Percentiles rank a stretch among this genome's conserved stretches.
phyloP scores from a whole-genome alignment of 148 eudicot genomes.

The Vaccinium darrowii region DNA sequence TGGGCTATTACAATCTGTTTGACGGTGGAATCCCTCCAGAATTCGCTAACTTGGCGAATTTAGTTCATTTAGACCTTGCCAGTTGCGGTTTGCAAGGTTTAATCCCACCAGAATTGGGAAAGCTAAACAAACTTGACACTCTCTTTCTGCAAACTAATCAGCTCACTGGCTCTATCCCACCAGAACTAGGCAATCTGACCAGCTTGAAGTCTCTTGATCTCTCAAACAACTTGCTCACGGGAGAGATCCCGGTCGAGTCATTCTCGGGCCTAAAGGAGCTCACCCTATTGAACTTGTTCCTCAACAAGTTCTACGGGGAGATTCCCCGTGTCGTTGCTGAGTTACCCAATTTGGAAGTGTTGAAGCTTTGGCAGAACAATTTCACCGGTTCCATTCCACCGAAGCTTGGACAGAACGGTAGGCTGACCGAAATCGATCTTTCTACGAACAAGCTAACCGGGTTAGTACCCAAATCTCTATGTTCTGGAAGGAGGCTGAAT shows the following conservation, averaged over 20 bases:
- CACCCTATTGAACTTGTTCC: slow-evolving; percentile 46
- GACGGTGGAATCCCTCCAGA: slow-evolving; percentile 54
- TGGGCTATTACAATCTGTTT: slow-evolving; percentile 56
- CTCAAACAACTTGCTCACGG: slow-evolving; percentile 40
- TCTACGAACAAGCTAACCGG: slow-evolving; percentile 59
- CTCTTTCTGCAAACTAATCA: slow-evolving; percentile 49
- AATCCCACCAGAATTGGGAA: slow-evolving; percentile 47
- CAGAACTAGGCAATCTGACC: slow-evolving; percentile 33
- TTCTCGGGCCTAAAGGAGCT: slow-evolving; percentile 34
- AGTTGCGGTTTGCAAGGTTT: slow-evolving; percentile 46
- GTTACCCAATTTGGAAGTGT: slow-evolving; percentile 38
- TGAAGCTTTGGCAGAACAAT: slow-evolving; percentile 56
- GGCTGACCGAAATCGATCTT: slow-evolving; percentile 41
- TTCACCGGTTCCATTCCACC: slow-evolving; percentile 53
- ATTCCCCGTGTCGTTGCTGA: slow-evolving; percentile 38
- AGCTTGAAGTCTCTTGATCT: slow-evolving; percentile 39
- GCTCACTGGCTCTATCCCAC: slow-evolving; percentile 42
- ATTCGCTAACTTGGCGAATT: slow-evolving; percentile 38
- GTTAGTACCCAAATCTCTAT: slow-evolving; percentile 38
- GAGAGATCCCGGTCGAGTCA: slow-evolving; percentile 43
- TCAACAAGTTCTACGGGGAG: slow-evolving; percentile 49
- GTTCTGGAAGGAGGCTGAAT: slow-evolving; percentile 41
- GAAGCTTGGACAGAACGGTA: slow-evolving; percentile 49
- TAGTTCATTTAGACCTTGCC: slow-evolving; percentile 50
- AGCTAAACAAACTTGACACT: slow-evolving; percentile 41